Evolutionary conservation across 2,329 filamentous ascomycete genomes (phyloP).

Genomic region (Penicillium aurantiogriseum): DNA sequence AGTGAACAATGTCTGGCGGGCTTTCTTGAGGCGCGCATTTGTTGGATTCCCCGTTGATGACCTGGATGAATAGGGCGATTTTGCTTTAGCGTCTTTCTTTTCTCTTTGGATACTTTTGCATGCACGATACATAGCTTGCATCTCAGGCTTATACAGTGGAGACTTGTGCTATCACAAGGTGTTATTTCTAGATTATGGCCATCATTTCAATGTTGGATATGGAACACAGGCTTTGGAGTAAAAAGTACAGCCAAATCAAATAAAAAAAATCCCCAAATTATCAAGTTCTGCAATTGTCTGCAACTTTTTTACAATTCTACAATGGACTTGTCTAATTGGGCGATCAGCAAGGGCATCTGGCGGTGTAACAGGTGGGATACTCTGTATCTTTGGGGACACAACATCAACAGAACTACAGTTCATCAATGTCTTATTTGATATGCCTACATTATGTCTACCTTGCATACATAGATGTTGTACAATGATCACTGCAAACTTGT

Average conservation of each 20-base stretch:
- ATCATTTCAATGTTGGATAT: background rate
- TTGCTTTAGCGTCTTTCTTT: constrained; percentile 15
- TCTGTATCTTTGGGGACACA: background rate
- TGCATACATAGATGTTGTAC: background rate
- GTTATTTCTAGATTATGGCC: background rate
- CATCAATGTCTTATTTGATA: background rate
- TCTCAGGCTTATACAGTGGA: background rate
- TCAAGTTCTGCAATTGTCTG: background rate
- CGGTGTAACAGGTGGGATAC: background rate
- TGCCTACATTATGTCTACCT: background rate
- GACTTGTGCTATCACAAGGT: background rate
- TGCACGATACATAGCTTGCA: background rate
- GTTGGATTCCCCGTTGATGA: constrained; percentile 70
- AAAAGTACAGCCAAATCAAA: background rate
- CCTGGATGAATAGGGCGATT: constrained; percentile 44
- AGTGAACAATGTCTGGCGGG: constrained; percentile 68
- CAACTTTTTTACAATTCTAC: background rate
- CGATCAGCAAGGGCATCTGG: background rate
- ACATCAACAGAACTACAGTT: background rate
- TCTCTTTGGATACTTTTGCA: constrained; percentile 1
- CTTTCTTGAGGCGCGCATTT: constrained; percentile 76
- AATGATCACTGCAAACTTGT: background rate
- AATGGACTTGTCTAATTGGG: background rate
- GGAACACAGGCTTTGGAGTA: background rate
- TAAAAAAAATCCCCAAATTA: background rate